These are phyloP conservation scores for Epichloe typhina DNA, from an alignment of 2,329 filamentous ascomycete genomes.

Conservation along the genomic window DNA sequence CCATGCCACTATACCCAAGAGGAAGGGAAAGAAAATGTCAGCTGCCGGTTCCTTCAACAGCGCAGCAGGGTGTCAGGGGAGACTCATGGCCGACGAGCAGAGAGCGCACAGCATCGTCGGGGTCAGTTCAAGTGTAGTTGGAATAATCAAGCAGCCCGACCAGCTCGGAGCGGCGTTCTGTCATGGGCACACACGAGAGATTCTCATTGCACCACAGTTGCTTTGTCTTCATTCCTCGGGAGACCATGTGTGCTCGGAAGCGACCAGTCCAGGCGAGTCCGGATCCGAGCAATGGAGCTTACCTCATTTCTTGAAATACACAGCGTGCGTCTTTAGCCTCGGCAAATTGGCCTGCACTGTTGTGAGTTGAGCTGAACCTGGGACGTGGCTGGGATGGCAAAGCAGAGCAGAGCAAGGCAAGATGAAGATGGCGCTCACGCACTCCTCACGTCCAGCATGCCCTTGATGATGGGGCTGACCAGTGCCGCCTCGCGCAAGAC, in stretches of 20 bases:
- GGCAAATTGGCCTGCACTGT: conserved; percentile 41
- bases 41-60: conserved; percentile 3
- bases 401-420: neutral
- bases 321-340: conserved; percentile 54
- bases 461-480: conserved; percentile 58
- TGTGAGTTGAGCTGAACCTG: conserved; percentile 7
- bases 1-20: conserved; percentile 43
- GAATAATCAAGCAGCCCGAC: conserved; percentile 34
- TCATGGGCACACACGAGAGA: conserved; percentile 21
- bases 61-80: neutral
- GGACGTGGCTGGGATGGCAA: neutral
- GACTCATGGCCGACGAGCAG: conserved; percentile 3
- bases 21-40: conserved; percentile 5
- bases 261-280: neutral
- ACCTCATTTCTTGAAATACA: conserved; percentile 63
- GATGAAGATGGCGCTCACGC: conserved; percentile 10
- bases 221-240: conserved; percentile 20
- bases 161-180: conserved; percentile 24
- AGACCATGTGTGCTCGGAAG: neutral
- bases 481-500: conserved; percentile 57
- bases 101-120: conserved; percentile 1
- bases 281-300: conserved; percentile 18
- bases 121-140: conserved; percentile 55
- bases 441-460: conserved; percentile 62
- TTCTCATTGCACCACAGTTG: conserved; percentile 27